These are phyloP conservation scores for Salix dunnii DNA, from an alignment of 345 rosid species.

Conservation along the genomic window DNA sequence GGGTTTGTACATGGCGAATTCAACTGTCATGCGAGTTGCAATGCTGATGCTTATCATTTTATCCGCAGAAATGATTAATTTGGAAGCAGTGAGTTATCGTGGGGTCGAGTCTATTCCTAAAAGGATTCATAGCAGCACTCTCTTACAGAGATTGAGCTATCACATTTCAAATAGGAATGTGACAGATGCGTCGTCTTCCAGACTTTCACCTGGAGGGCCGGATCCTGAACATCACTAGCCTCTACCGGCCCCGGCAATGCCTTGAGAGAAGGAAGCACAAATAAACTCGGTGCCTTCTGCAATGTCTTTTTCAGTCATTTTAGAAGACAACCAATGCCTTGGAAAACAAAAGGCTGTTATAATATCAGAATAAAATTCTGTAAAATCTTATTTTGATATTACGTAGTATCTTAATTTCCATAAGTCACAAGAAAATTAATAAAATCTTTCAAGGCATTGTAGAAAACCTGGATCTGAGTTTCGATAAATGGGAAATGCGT, in stretches of 20 bases:
- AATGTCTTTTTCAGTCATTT: too few species aligned
- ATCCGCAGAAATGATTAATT: conserved; percentile 1
- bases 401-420: not conserved
- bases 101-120: conserved; percentile 12
- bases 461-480: too few species aligned
- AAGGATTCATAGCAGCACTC: conserved; percentile 18
- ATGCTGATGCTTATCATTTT: conserved; percentile 26
- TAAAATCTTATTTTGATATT: not conserved
- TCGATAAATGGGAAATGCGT: too few species aligned
- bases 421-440: too few species aligned
- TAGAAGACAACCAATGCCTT: not conserved
- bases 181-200: not conserved
- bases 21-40: conserved; percentile 5
- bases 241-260: conserved; percentile 6
- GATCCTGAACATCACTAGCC: conserved; percentile 28
- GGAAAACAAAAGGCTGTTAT: too few species aligned
- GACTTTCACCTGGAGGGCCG: conserved; percentile 41
- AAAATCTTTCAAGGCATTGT: not conserved
- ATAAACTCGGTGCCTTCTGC: too few species aligned
- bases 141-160: conserved; percentile 18
- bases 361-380: too few species aligned
- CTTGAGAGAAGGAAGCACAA: not conserved
- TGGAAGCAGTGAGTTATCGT: conserved; percentile 13
- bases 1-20: conserved; percentile 8
- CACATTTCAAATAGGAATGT: conserved; percentile 4